Conservation (phyloP, 2,329 filamentous ascomycete genomes). For the Xylaria sp. region DNA sequence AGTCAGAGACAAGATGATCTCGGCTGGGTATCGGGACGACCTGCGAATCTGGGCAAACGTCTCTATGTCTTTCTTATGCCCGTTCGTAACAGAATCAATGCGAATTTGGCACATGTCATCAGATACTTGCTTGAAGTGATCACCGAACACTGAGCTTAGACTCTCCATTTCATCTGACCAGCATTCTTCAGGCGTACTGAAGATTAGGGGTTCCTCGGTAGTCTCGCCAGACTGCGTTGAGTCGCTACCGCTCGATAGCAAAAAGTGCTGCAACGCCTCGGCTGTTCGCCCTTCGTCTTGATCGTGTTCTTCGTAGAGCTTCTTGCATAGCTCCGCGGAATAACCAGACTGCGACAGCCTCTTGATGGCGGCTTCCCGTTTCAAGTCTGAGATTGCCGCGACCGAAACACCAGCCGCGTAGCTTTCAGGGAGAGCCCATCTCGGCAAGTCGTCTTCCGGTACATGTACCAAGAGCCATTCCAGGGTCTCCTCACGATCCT, state of each 20-base stretch:
- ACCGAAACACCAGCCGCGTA: slow-evolving; percentile 89
- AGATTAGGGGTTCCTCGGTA: slow-evolving; percentile 42
- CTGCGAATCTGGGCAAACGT: slow-evolving; percentile 62
- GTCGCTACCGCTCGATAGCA: slow-evolving; percentile 47
- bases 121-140: slow-evolving; percentile 59
- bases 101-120: slow-evolving; percentile 64
- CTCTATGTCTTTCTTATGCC: slow-evolving; percentile 45
- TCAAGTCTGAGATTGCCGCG: slow-evolving; percentile 68
- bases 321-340: slow-evolving; percentile 74
- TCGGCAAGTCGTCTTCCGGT: slow-evolving; percentile 90
- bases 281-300: slow-evolving; percentile 74
- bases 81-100: slow-evolving; percentile 53
- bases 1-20: slow-evolving; percentile 63
- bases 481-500: slow-evolving; percentile 84
- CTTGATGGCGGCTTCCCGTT: slow-evolving; percentile 75
- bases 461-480: slow-evolving; percentile 97
- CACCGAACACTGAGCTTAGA: slow-evolving; percentile 79
- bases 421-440: slow-evolving; percentile 84
- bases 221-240: slow-evolving; percentile 28
- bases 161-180: slow-evolving; percentile 86
- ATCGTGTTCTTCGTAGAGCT: slow-evolving; percentile 63
- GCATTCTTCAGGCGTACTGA: slow-evolving; percentile 51
- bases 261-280: slow-evolving; percentile 67
- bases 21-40: slow-evolving; percentile 67
- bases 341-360: slow-evolving; percentile 79